phyloP scores from a whole-genome alignment of 1,139 yeast species.

The Blastobotrys niveus region DNA sequence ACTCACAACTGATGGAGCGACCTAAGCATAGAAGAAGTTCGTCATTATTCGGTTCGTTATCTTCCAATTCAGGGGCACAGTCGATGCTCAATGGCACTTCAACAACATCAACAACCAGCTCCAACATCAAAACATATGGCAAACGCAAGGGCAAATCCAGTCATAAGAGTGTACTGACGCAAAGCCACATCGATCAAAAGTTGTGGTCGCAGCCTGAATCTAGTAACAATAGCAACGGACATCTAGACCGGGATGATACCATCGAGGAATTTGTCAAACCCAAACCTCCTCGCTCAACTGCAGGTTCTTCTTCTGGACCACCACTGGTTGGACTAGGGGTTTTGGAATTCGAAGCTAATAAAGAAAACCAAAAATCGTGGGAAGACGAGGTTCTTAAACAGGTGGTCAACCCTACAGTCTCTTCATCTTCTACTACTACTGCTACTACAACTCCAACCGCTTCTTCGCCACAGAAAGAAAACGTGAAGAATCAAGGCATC shows the following conservation, averaged over 20 bases:
- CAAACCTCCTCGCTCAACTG: neutral
- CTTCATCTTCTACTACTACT: neutral
- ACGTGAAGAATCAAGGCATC: neutral
- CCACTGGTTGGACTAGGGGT: conserved; percentile 22
- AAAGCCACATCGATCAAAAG: conserved; percentile 22
- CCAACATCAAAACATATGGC: conserved; percentile 22
- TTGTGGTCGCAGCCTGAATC: conserved; percentile 23
- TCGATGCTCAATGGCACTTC: neutral
- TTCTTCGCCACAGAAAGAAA: neutral
- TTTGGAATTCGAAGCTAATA: conserved; percentile 20
- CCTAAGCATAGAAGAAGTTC: conserved; percentile 14
- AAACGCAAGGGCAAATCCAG: conserved; percentile 16
- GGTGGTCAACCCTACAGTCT: conserved; percentile 6
- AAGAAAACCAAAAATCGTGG: conserved; percentile 20
- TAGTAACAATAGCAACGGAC: neutral
- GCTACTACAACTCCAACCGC: too few species aligned
- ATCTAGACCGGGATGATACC: neutral
- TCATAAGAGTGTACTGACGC: conserved; percentile 22
- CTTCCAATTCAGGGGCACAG: neutral
- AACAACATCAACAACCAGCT: neutral
- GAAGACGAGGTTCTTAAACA: conserved; percentile 21
- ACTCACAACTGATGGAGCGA: conserved; percentile 10
- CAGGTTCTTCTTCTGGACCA: conserved; percentile 1
- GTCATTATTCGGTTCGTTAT: conserved; percentile 14
- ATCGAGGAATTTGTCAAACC: neutral